A percentile compares a stretch with the other conserved stretches of the same genome.
phyloP scores from a whole-genome alignment of 495 filamentous ascomycete genomes.

The Penicillium herquei region DNA sequence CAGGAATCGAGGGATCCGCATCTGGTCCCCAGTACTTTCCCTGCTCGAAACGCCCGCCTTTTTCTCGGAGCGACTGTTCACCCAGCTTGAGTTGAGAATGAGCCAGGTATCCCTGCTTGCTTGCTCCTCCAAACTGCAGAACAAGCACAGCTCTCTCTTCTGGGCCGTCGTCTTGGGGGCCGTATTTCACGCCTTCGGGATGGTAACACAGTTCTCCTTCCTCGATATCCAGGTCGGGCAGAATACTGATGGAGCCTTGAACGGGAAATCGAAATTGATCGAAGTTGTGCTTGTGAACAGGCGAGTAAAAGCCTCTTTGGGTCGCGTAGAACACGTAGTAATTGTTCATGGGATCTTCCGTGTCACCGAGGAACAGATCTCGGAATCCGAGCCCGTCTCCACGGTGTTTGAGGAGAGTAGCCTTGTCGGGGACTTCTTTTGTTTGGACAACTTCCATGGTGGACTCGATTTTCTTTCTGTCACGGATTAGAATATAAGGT shows the following conservation, averaged over 20 bases:
- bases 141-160: slow-evolving; percentile 9
- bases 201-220: slow-evolving; percentile 16
- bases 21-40: background rate
- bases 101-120: slow-evolving; percentile 10
- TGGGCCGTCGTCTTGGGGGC: slow-evolving; percentile 10
- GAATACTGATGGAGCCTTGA: slow-evolving; percentile 1
- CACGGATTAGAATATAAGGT: too few relatives aligned
- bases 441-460: slow-evolving; percentile 6
- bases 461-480: background rate
- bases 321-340: slow-evolving; percentile 5
- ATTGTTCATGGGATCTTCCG: slow-evolving; percentile 1
- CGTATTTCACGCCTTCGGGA: slow-evolving; percentile 12
- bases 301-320: slow-evolving; percentile 11
- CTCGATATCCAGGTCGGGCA: slow-evolving; percentile 3
- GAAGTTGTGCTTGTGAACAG: slow-evolving; percentile 13
- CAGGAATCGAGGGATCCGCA: background rate
- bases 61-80: background rate
- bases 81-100: slow-evolving; percentile 1
- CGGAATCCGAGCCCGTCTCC: slow-evolving; percentile 11
- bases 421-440: background rate
- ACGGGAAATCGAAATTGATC: slow-evolving; percentile 13
- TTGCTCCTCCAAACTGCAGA: slow-evolving; percentile 15
- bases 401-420: slow-evolving; percentile 7
- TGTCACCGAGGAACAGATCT: slow-evolving; percentile 7
- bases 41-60: slow-evolving; percentile 6